phyloP scores from a whole-genome alignment of 352 stramenopile genomes.

The Pythium periplocum region DNA sequence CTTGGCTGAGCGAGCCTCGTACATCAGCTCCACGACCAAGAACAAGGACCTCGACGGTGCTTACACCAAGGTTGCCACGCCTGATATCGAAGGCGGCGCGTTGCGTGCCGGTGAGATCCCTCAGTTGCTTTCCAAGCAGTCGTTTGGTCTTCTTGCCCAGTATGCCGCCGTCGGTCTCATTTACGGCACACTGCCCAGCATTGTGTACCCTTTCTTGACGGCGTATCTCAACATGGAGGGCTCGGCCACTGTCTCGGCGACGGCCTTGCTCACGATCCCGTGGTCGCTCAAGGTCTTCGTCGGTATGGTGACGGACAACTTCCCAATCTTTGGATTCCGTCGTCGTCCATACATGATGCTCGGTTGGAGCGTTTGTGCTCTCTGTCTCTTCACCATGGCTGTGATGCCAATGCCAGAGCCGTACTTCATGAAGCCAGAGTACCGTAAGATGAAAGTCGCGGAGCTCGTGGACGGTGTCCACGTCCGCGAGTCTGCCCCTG shows the following conservation, averaged over 20 bases:
- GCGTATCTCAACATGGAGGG: constrained; percentile 31
- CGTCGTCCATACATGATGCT: constrained; percentile 35
- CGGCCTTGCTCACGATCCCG: constrained; percentile 20
- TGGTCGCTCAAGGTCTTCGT: constrained; percentile 39
- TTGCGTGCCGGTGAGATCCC: constrained; percentile 17
- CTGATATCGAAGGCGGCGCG: constrained; percentile 10
- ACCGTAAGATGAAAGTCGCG: constrained; percentile 5
- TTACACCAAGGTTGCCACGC: constrained; percentile 1
- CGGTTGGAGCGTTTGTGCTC: constrained; percentile 19
- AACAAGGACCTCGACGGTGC: constrained; percentile 6
- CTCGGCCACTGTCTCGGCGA: constrained; percentile 19
- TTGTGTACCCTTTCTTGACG: constrained; percentile 24
- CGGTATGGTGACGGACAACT: constrained; percentile 28
- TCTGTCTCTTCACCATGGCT: constrained; percentile 23
- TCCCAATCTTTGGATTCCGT: constrained; percentile 31
- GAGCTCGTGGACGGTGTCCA: constrained; percentile 1
- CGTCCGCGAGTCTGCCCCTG: constrained; percentile 13
- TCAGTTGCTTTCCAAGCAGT: constrained; percentile 18
- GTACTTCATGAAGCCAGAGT: constrained; percentile 20
- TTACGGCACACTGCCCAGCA: constrained; percentile 22
- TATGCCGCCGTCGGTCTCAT: constrained; percentile 27
- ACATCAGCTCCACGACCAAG: constrained; percentile 19
- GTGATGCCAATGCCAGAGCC: constrained; percentile 15
- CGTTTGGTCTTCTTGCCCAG: constrained; percentile 23
- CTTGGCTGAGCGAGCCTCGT: constrained; percentile 16